phyloP scores from a whole-genome alignment of 192 early-diverging fungal genomes.

The Backusella westeae region DNA sequence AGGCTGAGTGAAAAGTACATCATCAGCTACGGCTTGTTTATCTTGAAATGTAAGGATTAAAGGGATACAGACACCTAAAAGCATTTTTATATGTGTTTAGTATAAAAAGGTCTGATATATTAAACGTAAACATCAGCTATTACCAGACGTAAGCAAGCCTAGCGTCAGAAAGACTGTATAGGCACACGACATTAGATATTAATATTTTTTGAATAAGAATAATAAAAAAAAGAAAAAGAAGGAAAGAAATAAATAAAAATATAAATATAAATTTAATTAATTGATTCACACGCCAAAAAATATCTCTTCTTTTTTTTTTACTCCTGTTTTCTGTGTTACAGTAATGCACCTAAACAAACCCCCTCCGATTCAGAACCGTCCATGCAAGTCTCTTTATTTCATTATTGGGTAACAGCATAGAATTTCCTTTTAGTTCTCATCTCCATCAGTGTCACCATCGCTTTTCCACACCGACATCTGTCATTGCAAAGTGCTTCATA shows the following conservation, averaged over 20 bases:
- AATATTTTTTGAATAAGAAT: slow-evolving; percentile 4
- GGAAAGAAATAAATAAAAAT: neutral
- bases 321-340: neutral
- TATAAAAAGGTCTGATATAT: neutral
- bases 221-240: neutral
- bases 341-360: neutral
- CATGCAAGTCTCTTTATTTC: neutral
- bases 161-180: slow-evolving; percentile 15
- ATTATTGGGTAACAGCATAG: neutral
- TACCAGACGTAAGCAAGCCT: slow-evolving; percentile 16
- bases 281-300: slow-evolving; percentile 4
- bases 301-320: neutral
- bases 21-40: neutral
- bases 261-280: neutral
- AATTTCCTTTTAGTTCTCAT: neutral
- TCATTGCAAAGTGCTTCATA: neutral
- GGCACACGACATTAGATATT: slow-evolving; percentile 6
- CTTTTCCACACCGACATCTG: neutral
- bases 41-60: slow-evolving; percentile 29
- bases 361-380: neutral
- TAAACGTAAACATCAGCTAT: neutral
- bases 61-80: slow-evolving; percentile 28
- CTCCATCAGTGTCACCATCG: neutral
- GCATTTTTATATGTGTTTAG: neutral
- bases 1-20: slow-evolving; percentile 17